Percentiles rank a stretch among this genome's conserved stretches.
Evolutionary conservation across 805 yeast species (phyloP).

Genomic region (Lachancea meyersii): DNA sequence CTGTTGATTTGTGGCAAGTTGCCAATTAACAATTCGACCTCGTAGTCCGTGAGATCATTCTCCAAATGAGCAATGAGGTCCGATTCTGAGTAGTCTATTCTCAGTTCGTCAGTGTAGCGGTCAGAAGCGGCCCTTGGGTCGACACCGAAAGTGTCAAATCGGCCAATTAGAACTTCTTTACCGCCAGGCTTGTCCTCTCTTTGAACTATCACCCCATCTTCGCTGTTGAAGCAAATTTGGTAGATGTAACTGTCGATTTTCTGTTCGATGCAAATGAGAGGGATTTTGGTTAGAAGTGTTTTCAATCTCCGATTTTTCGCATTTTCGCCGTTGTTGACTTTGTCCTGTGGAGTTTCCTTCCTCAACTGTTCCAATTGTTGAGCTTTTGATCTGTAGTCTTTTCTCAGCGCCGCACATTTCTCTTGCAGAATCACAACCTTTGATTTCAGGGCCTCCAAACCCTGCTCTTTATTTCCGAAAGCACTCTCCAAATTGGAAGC

Average conservation of each 20-base stretch:
- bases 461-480: neutral
- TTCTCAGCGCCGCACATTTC: slow-evolving; percentile 4
- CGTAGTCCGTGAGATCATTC: slow-evolving; percentile 15
- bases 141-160: slow-evolving; percentile 11
- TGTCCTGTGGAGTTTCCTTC: neutral
- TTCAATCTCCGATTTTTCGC: neutral
- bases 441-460: slow-evolving; percentile 1
- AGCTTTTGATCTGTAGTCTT: slow-evolving; percentile 2
- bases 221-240: slow-evolving; percentile 19
- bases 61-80: slow-evolving; percentile 24
- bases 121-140: slow-evolving; percentile 15
- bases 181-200: slow-evolving; percentile 20
- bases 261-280: slow-evolving; percentile 8
- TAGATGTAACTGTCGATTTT: slow-evolving; percentile 22
- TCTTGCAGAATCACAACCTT: neutral
- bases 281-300: slow-evolving; percentile 1
- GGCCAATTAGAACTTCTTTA: slow-evolving; percentile 25
- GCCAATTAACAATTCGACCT: slow-evolving; percentile 18
- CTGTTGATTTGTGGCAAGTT: slow-evolving; percentile 31
- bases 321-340: neutral
- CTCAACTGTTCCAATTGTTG: neutral
- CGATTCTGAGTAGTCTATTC: slow-evolving; percentile 18
- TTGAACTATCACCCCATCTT: slow-evolving; percentile 20
- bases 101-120: slow-evolving; percentile 21
- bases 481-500: neutral